Conservation (phyloP, 1,284 basidiomycete genomes). For the Tremellales sp. region DNA sequence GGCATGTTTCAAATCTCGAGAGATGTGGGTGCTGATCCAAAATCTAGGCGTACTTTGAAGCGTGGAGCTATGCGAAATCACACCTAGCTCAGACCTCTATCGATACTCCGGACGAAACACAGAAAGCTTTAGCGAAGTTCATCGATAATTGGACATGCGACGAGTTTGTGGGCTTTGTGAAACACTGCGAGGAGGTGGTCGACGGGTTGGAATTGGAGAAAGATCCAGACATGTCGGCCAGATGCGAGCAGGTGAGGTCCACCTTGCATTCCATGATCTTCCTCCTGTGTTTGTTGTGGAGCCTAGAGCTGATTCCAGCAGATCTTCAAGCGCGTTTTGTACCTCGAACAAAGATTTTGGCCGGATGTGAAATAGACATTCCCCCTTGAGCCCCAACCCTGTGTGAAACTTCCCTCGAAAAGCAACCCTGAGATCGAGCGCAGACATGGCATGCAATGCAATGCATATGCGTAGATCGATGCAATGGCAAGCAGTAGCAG, state of each 20-base stretch:
- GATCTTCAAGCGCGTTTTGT: slow-evolving; percentile 22
- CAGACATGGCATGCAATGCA: no score
- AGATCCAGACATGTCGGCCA: slow-evolving; percentile 48
- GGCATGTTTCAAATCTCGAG: background rate
- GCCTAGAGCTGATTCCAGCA: slow-evolving; percentile 1
- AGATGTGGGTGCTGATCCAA: background rate
- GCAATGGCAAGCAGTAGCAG: no score
- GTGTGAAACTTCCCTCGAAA: no score
- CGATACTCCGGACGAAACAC: slow-evolving; percentile 18
- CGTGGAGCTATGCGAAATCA: slow-evolving; percentile 58
- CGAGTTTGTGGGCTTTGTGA: slow-evolving; percentile 62
- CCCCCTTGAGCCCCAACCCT: no score
- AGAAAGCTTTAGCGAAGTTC: slow-evolving; percentile 54
- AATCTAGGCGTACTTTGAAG: slow-evolving; percentile 59
- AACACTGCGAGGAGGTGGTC: slow-evolving; percentile 56
- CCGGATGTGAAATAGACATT: slow-evolving; percentile 11
- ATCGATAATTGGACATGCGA: slow-evolving; percentile 64
- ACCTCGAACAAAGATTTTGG: slow-evolving; percentile 30
- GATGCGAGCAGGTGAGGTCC: slow-evolving; percentile 56
- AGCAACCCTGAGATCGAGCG: no score
- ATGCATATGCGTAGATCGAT: no score
- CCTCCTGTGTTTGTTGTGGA: background rate
- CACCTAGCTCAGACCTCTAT: slow-evolving; percentile 15
- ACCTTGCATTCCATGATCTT: slow-evolving; percentile 29
- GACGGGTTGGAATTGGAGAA: slow-evolving; percentile 53